These are phyloP conservation scores for Aspergillus sojae DNA, from an alignment of 2,329 filamentous ascomycete genomes.

Conservation along the genomic window DNA sequence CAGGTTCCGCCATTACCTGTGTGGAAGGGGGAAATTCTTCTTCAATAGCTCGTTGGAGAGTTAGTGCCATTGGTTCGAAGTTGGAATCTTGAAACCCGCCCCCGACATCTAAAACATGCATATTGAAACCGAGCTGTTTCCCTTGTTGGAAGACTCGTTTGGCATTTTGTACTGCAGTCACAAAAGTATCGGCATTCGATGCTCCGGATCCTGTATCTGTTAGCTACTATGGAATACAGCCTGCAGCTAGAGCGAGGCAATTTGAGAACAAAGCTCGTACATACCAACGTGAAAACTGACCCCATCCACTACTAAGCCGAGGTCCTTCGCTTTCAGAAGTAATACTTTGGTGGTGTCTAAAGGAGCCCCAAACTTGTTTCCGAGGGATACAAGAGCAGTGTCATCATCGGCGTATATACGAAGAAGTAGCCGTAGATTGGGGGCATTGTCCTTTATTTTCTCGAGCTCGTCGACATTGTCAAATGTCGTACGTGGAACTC, in stretches of 20 bases:
- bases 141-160: background rate
- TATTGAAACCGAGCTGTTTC: background rate
- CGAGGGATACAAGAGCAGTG: background rate
- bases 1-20: background rate
- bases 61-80: background rate
- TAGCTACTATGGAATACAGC: background rate
- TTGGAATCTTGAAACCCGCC: background rate
- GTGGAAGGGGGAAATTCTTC: background rate
- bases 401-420: background rate
- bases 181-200: background rate
- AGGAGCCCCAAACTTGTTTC: background rate
- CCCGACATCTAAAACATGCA: background rate
- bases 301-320: background rate
- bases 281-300: background rate
- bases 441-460: background rate
- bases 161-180: background rate
- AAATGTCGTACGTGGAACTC: slow-evolving; percentile 6
- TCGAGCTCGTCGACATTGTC: background rate
- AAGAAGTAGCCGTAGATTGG: background rate
- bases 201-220: background rate
- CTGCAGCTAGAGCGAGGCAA: too few species aligned
- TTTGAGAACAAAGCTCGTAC: background rate
- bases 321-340: background rate
- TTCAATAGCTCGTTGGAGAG: background rate
- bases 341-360: background rate